Evolutionary conservation across 2,329 filamentous ascomycete species (phyloP).

Genomic region (Hymenoscyphus fructigenus): DNA sequence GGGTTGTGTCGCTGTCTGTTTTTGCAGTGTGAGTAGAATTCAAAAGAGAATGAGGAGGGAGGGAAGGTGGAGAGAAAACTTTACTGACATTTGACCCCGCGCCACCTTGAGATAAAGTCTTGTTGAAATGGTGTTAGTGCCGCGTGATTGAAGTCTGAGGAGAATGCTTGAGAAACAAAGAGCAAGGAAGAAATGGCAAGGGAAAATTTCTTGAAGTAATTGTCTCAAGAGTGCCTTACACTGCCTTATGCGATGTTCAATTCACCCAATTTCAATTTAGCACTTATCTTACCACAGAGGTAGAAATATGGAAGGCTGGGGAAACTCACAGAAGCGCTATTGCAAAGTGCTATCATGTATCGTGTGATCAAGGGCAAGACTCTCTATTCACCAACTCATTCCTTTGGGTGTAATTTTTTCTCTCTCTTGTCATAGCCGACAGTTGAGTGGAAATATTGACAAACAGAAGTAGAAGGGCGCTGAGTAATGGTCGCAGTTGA

Average conservation of each 20-base stretch:
- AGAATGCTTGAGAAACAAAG: no score
- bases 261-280: neutral
- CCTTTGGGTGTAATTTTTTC: neutral
- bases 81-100: neutral
- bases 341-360: neutral
- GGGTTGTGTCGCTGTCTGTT: neutral
- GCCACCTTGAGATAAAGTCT: neutral
- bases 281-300: neutral
- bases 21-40: neutral
- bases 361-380: neutral
- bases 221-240: neutral
- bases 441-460: neutral
- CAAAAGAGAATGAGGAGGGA: neutral
- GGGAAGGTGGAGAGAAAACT: neutral
- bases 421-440: neutral
- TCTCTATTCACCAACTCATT: neutral
- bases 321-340: neutral
- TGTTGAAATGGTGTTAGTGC: no score
- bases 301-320: neutral
- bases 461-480: neutral
- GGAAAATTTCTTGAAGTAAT: no score
- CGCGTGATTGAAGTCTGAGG: no score
- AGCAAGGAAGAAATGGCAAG: no score
- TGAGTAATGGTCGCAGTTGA: neutral
- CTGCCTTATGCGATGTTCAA: neutral